A percentile compares a stretch with the other conserved stretches of the same genome.
Evolutionary conservation across 164 flowering plant species (phyloP).

Genomic region (Vitis rupestris): DNA sequence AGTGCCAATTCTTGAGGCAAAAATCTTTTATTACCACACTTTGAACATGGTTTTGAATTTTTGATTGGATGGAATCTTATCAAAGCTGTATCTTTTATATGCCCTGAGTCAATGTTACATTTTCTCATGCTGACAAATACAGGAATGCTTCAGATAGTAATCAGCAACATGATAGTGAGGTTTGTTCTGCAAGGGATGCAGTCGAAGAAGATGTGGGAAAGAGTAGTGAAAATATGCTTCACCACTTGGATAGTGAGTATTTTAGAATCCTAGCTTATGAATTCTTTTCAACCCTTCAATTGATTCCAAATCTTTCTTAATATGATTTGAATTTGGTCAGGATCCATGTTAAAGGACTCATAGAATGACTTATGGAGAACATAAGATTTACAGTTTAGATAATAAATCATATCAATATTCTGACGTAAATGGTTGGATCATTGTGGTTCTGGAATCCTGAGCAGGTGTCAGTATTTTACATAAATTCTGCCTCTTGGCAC

Average conservation of each 20-base stretch:
- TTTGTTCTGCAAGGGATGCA: conserved; percentile 52
- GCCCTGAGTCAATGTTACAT: neutral
- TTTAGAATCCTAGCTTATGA: too few species aligned
- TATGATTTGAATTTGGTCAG: too few species aligned
- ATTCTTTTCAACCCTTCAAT: too few species aligned
- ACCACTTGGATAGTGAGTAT: conserved; percentile 58
- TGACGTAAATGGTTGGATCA: too few species aligned
- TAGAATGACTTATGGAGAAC: too few species aligned
- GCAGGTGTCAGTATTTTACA: too few species aligned
- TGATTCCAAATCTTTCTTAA: too few species aligned
- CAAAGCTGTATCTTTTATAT: neutral
- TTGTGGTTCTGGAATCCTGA: too few species aligned
- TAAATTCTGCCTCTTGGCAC: too few species aligned
- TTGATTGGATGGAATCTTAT: neutral
- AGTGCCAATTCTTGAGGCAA: conserved; percentile 12
- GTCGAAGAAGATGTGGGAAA: conserved; percentile 63
- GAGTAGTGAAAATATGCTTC: conserved; percentile 48
- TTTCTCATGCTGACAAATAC: conserved; percentile 4
- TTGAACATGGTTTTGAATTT: neutral
- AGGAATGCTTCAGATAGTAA: conserved; percentile 61
- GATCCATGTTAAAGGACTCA: too few species aligned
- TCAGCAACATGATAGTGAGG: conserved; percentile 66
- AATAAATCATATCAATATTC: too few species aligned
- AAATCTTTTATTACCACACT: neutral
- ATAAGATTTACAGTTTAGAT: too few species aligned